phyloP scores from a whole-genome alignment of 176 grass and related monocot species.

The Paspalum notatum region DNA sequence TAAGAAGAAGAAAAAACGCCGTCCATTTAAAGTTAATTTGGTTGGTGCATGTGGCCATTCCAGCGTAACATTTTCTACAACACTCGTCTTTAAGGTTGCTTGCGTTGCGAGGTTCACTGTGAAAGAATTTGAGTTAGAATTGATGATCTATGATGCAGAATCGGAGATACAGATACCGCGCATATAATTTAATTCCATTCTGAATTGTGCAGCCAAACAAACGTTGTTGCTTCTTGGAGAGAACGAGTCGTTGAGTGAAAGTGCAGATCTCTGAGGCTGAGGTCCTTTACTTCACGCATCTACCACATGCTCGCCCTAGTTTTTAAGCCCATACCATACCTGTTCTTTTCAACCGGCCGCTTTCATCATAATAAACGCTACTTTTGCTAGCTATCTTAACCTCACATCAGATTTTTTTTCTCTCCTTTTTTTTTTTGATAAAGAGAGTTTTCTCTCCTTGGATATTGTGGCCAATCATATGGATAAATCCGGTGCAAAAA shows the following conservation, averaged over 20 bases:
- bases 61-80: no score
- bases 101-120: not conserved
- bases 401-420: not conserved
- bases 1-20: not conserved
- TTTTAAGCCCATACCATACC: not conserved
- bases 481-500: not conserved
- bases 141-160: not conserved
- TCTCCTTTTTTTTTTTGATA: no score
- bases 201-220: not conserved
- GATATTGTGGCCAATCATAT: not conserved
- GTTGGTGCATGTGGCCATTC: no score
- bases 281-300: conserved; percentile 38
- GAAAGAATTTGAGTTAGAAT: not conserved
- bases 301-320: not conserved
- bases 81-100: no score
- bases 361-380: conserved; percentile 20
- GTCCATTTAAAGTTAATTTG: not conserved
- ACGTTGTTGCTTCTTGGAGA: conserved; percentile 27
- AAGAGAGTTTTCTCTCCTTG: not conserved
- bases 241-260: conserved; percentile 32
- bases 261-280: not conserved
- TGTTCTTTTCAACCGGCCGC: not conserved
- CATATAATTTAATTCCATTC: not conserved
- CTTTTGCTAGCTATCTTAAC: not conserved
- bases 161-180: not conserved